Evolutionary conservation across 441 rosid species (phyloP).

Genomic region (Jatropha multifida): DNA sequence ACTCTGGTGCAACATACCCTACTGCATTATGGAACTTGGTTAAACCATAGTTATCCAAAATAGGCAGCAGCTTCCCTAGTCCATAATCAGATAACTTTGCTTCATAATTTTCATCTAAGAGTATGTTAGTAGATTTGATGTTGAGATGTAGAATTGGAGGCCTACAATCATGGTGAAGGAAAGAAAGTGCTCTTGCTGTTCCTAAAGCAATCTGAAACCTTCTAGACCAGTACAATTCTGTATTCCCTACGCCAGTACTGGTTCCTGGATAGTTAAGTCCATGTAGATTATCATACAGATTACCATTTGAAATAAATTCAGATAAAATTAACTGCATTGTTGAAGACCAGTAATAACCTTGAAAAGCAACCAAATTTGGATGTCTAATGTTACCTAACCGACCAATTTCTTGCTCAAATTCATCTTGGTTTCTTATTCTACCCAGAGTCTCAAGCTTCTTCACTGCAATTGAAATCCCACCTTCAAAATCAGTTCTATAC

Average conservation of each 20-base stretch:
- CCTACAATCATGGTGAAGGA: conserved; percentile 85
- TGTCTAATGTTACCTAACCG: conserved; percentile 72
- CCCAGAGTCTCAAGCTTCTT: conserved; percentile 90
- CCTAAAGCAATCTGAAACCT: conserved; percentile 90
- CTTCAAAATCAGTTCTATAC: conserved; percentile 76
- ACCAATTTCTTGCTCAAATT: conserved; percentile 87
- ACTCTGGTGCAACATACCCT: conserved; percentile 94
- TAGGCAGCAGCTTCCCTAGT: conserved; percentile 74
- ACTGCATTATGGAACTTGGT: conserved; percentile 80
- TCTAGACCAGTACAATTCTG: conserved; percentile 70
- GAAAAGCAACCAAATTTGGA: conserved; percentile 71
- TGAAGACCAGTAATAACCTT: conserved; percentile 89
- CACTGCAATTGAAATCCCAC: conserved; percentile 86
- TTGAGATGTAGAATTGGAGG: conserved; percentile 91
- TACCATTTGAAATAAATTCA: conserved; percentile 71
- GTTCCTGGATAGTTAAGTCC: conserved; percentile 54
- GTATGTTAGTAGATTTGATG: conserved; percentile 84
- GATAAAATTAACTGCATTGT: conserved; percentile 78
- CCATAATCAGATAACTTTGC: conserved; percentile 89
- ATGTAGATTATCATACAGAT: conserved; percentile 76
- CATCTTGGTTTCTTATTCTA: conserved; percentile 86
- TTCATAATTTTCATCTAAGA: conserved; percentile 69
- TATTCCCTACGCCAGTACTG: conserved; percentile 61
- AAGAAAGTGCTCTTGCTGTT: conserved; percentile 83
- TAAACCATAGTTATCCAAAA: conserved; percentile 64